Evolutionary conservation across 2,329 filamentous ascomycete genomes (phyloP).

Genomic region (Calonectria multiphialidica): DNA sequence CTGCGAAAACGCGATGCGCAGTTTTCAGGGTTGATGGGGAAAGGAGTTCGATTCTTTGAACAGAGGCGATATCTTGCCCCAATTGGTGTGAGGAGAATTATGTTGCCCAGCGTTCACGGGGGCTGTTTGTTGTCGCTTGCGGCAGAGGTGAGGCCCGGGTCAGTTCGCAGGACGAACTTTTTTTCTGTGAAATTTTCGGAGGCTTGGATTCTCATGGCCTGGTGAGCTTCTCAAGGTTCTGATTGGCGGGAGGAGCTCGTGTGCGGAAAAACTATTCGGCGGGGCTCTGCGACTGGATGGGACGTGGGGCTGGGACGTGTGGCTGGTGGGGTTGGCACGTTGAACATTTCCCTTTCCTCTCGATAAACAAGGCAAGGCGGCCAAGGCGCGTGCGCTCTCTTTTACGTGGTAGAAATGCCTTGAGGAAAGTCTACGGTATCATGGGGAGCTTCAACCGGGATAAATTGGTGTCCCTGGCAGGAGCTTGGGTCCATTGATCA

Average conservation of each 20-base stretch:
- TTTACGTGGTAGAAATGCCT: no score
- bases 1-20: conserved; percentile 19
- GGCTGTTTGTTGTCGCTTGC: conserved; percentile 15
- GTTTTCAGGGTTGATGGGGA: neutral
- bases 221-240: conserved; percentile 35
- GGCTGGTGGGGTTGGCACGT: neutral
- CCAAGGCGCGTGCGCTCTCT: no score
- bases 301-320: conserved; percentile 4
- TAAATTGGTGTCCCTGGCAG: no score
- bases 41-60: neutral
- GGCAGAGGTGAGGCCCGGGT: conserved; percentile 18
- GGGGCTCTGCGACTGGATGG: conserved; percentile 21
- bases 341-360: neutral
- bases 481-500: no score
- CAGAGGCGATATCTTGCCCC: neutral
- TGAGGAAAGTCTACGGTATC: no score
- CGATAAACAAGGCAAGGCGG: no score
- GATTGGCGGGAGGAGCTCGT: conserved; percentile 30
- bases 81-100: conserved; percentile 15
- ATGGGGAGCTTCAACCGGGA: no score
- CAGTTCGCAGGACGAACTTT: conserved; percentile 35
- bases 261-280: conserved; percentile 38
- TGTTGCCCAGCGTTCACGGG: conserved; percentile 17
- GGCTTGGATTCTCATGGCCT: conserved; percentile 25
- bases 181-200: conserved; percentile 49